phyloP scores from a whole-genome alignment of 176 grass and related monocot species.

The Melocanna baccifera region DNA sequence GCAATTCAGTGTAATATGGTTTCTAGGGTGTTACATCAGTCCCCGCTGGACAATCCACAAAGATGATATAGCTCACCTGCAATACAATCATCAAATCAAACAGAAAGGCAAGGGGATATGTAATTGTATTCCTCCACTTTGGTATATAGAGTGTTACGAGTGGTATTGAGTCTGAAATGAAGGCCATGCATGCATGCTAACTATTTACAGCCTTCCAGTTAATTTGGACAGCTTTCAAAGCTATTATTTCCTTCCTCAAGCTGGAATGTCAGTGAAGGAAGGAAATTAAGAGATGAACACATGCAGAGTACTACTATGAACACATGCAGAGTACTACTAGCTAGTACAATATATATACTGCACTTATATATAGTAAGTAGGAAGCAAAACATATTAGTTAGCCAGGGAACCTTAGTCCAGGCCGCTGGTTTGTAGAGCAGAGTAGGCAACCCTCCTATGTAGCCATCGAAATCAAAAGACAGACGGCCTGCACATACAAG shows the following conservation, averaged over 20 bases:
- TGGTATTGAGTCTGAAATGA: too few relatives aligned
- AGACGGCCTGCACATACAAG: slow-evolving; percentile 30
- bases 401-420: slow-evolving; percentile 44
- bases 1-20: too few relatives aligned
- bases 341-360: not conserved
- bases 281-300: not conserved
- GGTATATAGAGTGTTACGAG: too few relatives aligned
- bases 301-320: not conserved
- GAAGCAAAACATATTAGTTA: not conserved
- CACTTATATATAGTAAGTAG: too few relatives aligned
- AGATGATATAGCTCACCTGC: slow-evolving; percentile 59
- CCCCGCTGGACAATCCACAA: slow-evolving; percentile 57
- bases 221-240: too few relatives aligned
- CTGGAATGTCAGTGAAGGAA: not conserved
- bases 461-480: slow-evolving; percentile 31
- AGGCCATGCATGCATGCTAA: too few relatives aligned
- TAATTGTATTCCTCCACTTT: too few relatives aligned
- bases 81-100: not conserved
- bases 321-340: not conserved
- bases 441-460: slow-evolving; percentile 37
- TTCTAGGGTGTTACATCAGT: too few relatives aligned
- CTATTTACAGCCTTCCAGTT: too few relatives aligned
- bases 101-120: not conserved
- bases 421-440: slow-evolving; percentile 41
- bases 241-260: too few relatives aligned